Conservation (phyloP, 148 eudicot genomes). For the Mesembryanthemum crystallinum region DNA sequence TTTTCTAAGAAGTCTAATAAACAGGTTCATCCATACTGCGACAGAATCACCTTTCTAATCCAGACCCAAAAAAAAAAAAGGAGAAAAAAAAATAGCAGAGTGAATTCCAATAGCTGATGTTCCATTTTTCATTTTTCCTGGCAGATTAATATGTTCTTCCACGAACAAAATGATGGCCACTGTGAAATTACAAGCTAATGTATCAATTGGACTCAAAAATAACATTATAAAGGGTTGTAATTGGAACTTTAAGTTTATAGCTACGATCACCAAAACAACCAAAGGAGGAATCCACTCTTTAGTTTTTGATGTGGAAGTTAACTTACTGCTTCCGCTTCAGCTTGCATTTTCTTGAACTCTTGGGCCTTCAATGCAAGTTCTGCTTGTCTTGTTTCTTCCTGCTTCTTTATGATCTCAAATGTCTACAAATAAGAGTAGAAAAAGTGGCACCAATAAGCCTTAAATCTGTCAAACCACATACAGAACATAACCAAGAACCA, state of each 20-base stretch:
- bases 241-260: not conserved
- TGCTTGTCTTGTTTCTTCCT: conserved; percentile 68
- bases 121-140: not conserved
- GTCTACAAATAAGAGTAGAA: conserved; percentile 4
- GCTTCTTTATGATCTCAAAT: conserved; percentile 40
- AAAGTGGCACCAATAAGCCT: not conserved
- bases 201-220: not conserved
- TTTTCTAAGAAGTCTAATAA: not conserved
- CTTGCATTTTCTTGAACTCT: conserved; percentile 59
- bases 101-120: not conserved
- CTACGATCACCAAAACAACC: not conserved
- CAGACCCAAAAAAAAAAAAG: not conserved
- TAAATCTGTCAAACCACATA: not conserved
- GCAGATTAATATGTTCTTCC: not conserved
- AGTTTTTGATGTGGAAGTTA: not conserved
- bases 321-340: conserved; percentile 70
- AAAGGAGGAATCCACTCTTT: not conserved
- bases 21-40: not conserved
- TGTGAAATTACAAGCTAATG: not conserved
- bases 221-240: not conserved
- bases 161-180: not conserved
- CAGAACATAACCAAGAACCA: not conserved
- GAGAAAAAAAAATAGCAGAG: not conserved
- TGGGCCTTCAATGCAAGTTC: conserved; percentile 43
- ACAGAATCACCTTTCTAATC: not conserved